These are phyloP conservation scores for Globisporangium nodosum DNA, from an alignment of 352 stramenopile species.

Conservation along the genomic window DNA sequence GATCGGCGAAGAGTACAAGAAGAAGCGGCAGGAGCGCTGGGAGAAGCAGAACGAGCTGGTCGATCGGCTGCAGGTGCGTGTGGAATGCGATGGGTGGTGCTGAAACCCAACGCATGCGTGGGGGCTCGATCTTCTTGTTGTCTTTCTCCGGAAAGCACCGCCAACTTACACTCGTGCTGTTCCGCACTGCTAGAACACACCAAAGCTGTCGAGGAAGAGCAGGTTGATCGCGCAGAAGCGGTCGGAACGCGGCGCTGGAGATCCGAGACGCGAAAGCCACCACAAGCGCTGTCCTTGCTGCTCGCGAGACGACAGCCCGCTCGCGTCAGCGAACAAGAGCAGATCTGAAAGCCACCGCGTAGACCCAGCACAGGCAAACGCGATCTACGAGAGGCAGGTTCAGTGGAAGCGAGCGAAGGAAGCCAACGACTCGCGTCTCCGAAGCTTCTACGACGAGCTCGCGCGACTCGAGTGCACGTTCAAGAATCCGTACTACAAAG, in stretches of 20 bases:
- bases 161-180: neutral
- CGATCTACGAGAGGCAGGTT: slow-evolving; percentile 56
- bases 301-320: neutral
- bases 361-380: slow-evolving; percentile 20
- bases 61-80: slow-evolving; percentile 29
- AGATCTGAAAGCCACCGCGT: slow-evolving; percentile 9
- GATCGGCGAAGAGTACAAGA: slow-evolving; percentile 33
- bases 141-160: neutral
- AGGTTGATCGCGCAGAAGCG: slow-evolving; percentile 29
- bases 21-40: slow-evolving; percentile 29
- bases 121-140: neutral
- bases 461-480: slow-evolving; percentile 42
- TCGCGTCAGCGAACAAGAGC: neutral
- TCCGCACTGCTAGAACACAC: slow-evolving; percentile 19
- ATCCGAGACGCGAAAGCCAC: neutral
- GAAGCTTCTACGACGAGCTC: slow-evolving; percentile 28
- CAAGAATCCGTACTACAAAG: slow-evolving; percentile 46
- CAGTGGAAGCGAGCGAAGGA: slow-evolving; percentile 56
- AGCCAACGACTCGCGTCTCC: slow-evolving; percentile 22
- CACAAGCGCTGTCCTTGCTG: slow-evolving; percentile 26
- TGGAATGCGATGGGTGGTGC: neutral
- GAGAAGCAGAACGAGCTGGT: slow-evolving; percentile 26
- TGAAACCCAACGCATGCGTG: neutral
- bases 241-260: slow-evolving; percentile 1
- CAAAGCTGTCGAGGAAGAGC: slow-evolving; percentile 50